Base-by-base conservation (phyloP, 306 rosid species). In the Rosa chinensis region DNA sequence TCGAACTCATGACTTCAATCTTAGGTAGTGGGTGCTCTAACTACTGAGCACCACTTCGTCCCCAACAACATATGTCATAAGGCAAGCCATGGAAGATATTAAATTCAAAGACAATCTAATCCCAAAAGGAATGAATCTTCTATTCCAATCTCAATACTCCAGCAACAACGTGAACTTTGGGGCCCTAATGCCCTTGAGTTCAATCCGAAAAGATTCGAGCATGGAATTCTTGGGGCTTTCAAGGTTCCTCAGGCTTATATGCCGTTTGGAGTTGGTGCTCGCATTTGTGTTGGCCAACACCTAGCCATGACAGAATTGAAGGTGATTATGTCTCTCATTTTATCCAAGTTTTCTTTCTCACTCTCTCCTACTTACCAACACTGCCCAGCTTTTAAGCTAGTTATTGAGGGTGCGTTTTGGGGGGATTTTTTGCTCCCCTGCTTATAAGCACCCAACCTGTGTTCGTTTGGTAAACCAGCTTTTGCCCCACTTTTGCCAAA, bases 101-200 rank as follows among this genome's bases (percentile, higher is more conserved):
- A 80, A 3, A 5, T 28, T 91, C 17, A 83, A 86, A 77, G 84
- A 82, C 35, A 58, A 88, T 21, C 6, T 7, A n/a, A 77, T 91
- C 75, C 90, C 93, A 1, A 82, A 89, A 77, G 96, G 93, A 43
- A 84, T 78, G 75, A 87, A 73, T 79, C 74, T 91, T 61, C 86
- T 75, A 88, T 89, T 77, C 90, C 96, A 5, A 25, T 88, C 53
- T 50, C 87, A 10, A 18, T 87, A 14, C 50, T 89, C 67, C 90
- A 86, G 18, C 93, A 74, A 4, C 85, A 83, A 42, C 70, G 68
- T 44, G 62, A 63, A 8, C 9, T 85, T 6, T 88, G 91, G 94
- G 92, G 91, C 0, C 67, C 82, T 48, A 84, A 88, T 70, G 89
- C 90, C 5, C 76, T 56, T 79, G 68, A 56, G 8, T 92, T 89